These are phyloP conservation scores for Ceratobasidium sp. DNA, from an alignment of 1,284 basidiomycete genomes.

Conservation along the genomic window DNA sequence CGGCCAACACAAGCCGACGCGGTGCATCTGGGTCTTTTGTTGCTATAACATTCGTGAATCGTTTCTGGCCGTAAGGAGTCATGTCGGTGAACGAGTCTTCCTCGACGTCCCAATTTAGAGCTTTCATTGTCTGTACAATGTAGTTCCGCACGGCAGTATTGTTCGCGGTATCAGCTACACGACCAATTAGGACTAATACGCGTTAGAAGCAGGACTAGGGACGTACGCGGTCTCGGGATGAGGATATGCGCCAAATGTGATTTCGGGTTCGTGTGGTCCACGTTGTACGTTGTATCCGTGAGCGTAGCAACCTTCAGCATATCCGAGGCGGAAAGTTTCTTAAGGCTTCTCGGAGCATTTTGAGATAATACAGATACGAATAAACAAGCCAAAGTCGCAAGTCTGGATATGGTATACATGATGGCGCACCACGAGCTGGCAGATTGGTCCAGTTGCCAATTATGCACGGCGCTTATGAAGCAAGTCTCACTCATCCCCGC, in stretches of 20 bases:
- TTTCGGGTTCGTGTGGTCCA: constrained; percentile 65
- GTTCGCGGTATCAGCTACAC: constrained; percentile 70
- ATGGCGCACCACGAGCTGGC: constrained; percentile 10
- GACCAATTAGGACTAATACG: constrained; percentile 37
- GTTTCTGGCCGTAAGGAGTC: constrained; percentile 85
- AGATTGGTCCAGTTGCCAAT: constrained; percentile 26
- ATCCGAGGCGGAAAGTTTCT: constrained; percentile 56
- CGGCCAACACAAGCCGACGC: constrained; percentile 83
- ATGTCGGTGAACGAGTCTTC: constrained; percentile 75
- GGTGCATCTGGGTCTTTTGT: constrained; percentile 90
- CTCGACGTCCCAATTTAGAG: constrained; percentile 84
- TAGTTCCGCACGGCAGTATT: constrained; percentile 81
- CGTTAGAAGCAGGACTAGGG: constrained; percentile 2
- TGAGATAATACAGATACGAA: constrained; percentile 19
- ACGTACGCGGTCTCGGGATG: constrained; percentile 80
- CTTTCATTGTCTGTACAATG: constrained; percentile 70
- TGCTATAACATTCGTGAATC: constrained; percentile 91
- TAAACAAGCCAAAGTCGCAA: constrained; percentile 15
- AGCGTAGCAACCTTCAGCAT: constrained; percentile 59
- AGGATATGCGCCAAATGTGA: constrained; percentile 83
- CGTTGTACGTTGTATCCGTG: constrained; percentile 67
- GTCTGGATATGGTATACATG: constrained; percentile 4
- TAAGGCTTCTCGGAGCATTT: constrained; percentile 31
- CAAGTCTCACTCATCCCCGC: constrained; percentile 5
- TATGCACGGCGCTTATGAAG: constrained; percentile 11